Base-by-base conservation (phyloP, 2,329 filamentous ascomycete genomes). In the Colletotrichum cereale region DNA sequence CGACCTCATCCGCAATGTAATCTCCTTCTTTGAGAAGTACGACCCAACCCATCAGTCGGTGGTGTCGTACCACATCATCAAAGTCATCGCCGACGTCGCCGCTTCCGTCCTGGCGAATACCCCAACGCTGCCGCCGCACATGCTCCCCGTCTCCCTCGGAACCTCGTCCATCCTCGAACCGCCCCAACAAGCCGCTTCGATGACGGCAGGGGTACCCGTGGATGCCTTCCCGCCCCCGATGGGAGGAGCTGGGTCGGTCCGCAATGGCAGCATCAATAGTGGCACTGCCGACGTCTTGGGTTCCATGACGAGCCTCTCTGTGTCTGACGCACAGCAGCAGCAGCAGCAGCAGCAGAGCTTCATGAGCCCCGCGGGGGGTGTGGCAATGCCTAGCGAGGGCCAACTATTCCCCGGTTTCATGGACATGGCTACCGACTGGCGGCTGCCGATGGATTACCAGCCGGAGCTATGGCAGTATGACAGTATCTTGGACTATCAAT, bases 21-120 rank as follows among this genome's bases (percentile, higher is more conserved):
- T 71, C 29, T 47, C 58, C 52, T 71, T 71, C 47, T 71, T 71
- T 29, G 68, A 71, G 44, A 68, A 68, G 42, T 71, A 62, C 36
- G 68, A 71, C 5, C 68, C 68, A 3, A 12, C 16, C 4, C 68
- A 71, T 58, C 50, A 60, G 38, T 31, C 44, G 14, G 65, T 68
- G 11, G 14, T 63, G 12, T 60, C 58, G 50, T 71, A 71, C 44
- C 68, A 68, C 12, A 24, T 63, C 58, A 64, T 71, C 44, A 57
- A 40, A 24, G 44, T 68, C n/a, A 68, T 71, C 12, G 66, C 66
- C 24, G 57, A 61, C 2, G 68, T 71, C 29, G 68, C 65, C 52
- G 58, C 65, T 24, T 57, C 68, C 50, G 68, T 71, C 11, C 68
- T 71, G 14, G 68, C 68, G 21, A 55, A 68, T n/a, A 71, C 68